phyloP scores from a whole-genome alignment of 208 protist genomes.

The Leptomonas pyrrhocoris region DNA sequence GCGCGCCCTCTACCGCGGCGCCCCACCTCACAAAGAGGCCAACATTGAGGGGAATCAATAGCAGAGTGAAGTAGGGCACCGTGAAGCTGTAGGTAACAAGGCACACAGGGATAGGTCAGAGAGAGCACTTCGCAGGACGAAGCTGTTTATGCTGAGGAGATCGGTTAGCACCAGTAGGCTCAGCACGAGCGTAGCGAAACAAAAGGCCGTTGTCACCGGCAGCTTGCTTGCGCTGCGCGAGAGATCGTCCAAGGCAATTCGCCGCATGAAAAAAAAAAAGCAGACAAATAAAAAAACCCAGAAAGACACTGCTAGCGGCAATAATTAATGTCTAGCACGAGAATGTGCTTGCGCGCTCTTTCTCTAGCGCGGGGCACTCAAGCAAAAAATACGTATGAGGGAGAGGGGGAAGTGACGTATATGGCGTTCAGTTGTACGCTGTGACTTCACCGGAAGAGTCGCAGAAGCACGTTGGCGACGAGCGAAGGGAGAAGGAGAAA shows the following conservation, averaged over 20 bases:
- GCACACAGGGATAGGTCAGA: slow-evolving; percentile 3
- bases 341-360: too few species aligned
- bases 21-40: slow-evolving; percentile 29
- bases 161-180: neutral
- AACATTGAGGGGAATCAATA: slow-evolving; percentile 17
- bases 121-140: slow-evolving; percentile 1
- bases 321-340: too few species aligned
- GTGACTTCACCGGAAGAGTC: too few species aligned
- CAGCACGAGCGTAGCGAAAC: neutral
- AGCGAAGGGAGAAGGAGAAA: too few species aligned
- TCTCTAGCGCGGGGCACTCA: too few species aligned
- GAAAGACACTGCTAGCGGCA: neutral
- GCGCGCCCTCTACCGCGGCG: slow-evolving; percentile 28
- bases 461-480: too few species aligned
- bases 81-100: slow-evolving; percentile 26
- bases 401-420: too few species aligned
- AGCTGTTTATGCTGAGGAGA: neutral
- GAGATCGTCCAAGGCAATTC: neutral
- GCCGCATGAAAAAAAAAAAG: neutral
- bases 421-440: too few species aligned
- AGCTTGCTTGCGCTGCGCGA: slow-evolving; percentile 4
- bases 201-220: slow-evolving; percentile 8
- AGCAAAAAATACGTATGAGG: too few species aligned
- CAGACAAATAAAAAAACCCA: neutral
- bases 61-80: slow-evolving; percentile 12